phyloP scores from a whole-genome alignment of 768 basidiomycete species.

The Mycena albidolilacea region DNA sequence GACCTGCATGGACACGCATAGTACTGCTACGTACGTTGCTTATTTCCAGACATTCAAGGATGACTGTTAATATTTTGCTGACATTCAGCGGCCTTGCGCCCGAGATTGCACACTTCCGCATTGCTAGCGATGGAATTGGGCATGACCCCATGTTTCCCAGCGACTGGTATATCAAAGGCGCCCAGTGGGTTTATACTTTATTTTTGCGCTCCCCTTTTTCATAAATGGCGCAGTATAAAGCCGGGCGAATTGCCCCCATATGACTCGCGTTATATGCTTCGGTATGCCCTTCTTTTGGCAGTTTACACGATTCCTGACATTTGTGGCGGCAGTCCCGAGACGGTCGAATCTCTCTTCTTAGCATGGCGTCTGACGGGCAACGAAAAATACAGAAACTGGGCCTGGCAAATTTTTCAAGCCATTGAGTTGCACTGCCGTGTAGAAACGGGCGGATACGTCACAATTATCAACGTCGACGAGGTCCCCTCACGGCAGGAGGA shows the following conservation, averaged over 20 bases:
- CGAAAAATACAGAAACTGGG: constrained; percentile 81
- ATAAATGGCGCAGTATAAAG: constrained; percentile 41
- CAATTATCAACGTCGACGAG: constrained; percentile 87
- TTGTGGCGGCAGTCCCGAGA: constrained; percentile 78
- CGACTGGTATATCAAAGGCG: constrained; percentile 96
- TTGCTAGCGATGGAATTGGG: constrained; percentile 69
- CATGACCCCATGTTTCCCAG: constrained; percentile 57
- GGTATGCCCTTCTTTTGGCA: constrained; percentile 56
- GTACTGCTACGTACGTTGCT: constrained; percentile 82
- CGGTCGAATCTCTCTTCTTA: constrained; percentile 93
- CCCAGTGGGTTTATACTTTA: constrained; percentile 57
- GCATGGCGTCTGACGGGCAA: constrained; percentile 94
- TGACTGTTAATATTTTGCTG: constrained; percentile 1
- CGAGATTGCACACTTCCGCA: constrained; percentile 91
- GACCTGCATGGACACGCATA: constrained; percentile 90
- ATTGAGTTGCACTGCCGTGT: constrained; percentile 89
- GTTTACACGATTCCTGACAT: neutral
- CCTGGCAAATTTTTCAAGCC: constrained; percentile 92
- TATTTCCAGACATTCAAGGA: constrained; percentile 7
- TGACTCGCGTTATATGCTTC: constrained; percentile 94
- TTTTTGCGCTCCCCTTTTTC: neutral
- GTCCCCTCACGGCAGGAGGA: constrained; percentile 80
- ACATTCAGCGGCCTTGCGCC: constrained; percentile 81
- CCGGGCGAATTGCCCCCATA: constrained; percentile 66
- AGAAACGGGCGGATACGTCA: constrained; percentile 86